Evolutionary conservation across 176 grass and related monocot species (phyloP), one percentile per base, ranked within the genome.

Genomic region (Aegilops longissima): DNA sequence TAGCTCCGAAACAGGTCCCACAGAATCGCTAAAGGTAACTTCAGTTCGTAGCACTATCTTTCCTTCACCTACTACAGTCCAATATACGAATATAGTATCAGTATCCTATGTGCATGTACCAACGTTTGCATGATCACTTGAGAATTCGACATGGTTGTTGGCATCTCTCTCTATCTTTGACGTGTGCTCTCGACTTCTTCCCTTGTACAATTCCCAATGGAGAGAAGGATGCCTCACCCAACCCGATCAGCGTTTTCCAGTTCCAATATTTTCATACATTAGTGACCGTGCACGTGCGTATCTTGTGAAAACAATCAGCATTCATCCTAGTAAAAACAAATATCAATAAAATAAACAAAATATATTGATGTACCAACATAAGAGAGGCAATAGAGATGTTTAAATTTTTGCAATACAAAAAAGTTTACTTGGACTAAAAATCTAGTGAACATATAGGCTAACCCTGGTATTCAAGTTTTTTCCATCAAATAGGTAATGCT

Each of bases 161-260:
- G 45, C 5, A 20, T 31, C 73, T 76, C 49, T 52, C 13, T 52
- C 27, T 77, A 77, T 56, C 47, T 77, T 77, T 77, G 74, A 49
- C 74, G 74, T 77, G 74, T 34, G 8, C 33, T 58, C 29, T 77
- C 49, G 27, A 77, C 4, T 77, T 77, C 74, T 56, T 77, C 56
- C 74, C 74, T 77, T 77, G 74, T 52, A 34, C 16, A 11, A 56
- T 77, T 77, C 49, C 74, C 74, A 77, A 77, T 34, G 49, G 27
- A 56, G 74, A 77, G 74, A 77, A 77, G 74, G 74, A 77, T 77
- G 47, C 47, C 20, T 34, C 27, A 77, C 74, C 74, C 74, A 77
- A 77, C 74, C 47, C 47, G 45, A 77, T 77, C 74, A 3, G 7
- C 9, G 30, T 34, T 77, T 56, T 34, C 24, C 3, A 51, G 74